Base-by-base conservation (phyloP, 1,284 basidiomycete genomes). In the Ceratobasidium sp. region DNA sequence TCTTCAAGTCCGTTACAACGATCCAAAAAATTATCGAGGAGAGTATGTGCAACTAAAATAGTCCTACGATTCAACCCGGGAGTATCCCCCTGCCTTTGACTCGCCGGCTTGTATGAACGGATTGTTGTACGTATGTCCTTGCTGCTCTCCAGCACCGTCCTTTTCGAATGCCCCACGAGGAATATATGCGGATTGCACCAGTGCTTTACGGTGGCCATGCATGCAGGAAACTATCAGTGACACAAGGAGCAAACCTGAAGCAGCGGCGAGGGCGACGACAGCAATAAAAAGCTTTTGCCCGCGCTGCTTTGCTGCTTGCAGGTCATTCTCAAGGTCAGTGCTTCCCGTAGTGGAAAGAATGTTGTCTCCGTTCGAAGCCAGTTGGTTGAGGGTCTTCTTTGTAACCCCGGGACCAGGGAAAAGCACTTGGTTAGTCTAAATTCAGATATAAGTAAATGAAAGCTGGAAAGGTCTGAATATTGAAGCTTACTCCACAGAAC, bases 331-430 rank as follows among this genome's bases (percentile, higher is more conserved):
- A 29, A 50, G 47, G 22, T 50, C 22, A 27, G 20, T 8, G 4
- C 25, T 12, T 22, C 31, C n/a, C n/a, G n/a, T n/a, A n/a, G n/a
- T 50, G 22, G 47, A 50, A 22, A 29, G 15, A 29, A 7, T 29
- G 20, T 27, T 15, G 17, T 45, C 4, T 40, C 38, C 38, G 38
- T 17, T 40, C 38, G 38, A 8, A 22, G 25, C 32, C 3, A 60
- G 43, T 6, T 40, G 42, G 5, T 40, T 3, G 5, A 60, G 43
- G 17, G 31, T 34, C 25, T 31, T 15, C 43, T 49, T 60, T 10
- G 56, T 58, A 7, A 58, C 35, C 7, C 56, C 56, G 6, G 57
- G 42, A 34, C 57, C 57, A 17, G 57, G 57, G 57, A 60, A 60
- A 3, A 60, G 29, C 1, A 60, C 25, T 32, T 60, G 57, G 29